These are phyloP conservation scores for Dendrobium huoshanense DNA, from an alignment of 106 monocot species.

Conservation along the genomic window DNA sequence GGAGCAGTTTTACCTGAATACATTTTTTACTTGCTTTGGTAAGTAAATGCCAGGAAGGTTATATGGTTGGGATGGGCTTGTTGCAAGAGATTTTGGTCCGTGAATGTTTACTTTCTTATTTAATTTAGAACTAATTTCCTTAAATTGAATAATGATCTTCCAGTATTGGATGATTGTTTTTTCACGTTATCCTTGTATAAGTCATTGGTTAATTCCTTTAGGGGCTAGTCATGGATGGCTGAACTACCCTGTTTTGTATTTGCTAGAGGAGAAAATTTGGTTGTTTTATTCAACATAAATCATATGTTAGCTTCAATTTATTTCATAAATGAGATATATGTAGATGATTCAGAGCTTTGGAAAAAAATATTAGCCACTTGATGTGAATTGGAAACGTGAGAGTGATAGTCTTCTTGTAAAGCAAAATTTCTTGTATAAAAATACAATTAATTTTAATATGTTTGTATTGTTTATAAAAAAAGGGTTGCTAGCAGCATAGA, in stretches of 20 bases:
- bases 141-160: background rate
- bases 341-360: no score
- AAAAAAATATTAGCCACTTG: no score
- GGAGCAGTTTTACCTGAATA: background rate
- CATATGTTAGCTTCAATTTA: background rate
- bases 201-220: background rate
- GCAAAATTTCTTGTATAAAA: no score
- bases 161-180: no score
- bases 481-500: no score
- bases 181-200: no score
- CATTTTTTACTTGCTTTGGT: background rate
- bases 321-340: no score
- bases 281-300: background rate
- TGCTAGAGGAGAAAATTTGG: background rate
- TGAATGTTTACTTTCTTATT: conserved; percentile 1
- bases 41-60: background rate
- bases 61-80: background rate
- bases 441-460: no score
- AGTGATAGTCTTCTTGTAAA: no score
- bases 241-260: background rate
- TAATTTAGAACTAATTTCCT: background rate
- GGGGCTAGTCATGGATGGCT: background rate
- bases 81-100: background rate
- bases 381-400: no score
- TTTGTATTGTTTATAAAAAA: no score